Base-by-base conservation (phyloP, 768 basidiomycete genomes). In the Leccinum subgranulosum region DNA sequence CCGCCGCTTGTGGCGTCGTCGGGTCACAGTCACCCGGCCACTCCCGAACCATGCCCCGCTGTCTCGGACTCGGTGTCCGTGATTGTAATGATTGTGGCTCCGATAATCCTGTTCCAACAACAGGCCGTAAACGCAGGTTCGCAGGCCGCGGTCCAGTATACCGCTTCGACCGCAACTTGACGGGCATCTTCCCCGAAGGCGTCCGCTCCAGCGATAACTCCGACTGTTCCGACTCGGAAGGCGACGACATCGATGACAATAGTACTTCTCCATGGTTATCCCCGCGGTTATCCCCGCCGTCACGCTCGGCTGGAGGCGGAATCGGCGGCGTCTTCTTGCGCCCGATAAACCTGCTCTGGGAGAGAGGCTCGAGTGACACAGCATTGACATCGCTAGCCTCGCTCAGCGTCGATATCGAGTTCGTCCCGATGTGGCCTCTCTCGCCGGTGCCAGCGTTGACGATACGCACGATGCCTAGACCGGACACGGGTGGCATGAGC, bases 1-100 rank as follows among this genome's bases (percentile, higher is more conserved):
- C 65, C 19, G 81, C 81, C 55, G 74, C 83, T 3, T 89, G 90
- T 5, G 89, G 91, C 46, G 74, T 73, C 19, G 75, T 73, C 31
- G 63, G 64, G 23, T 86, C 85, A 19, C 76, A 75, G 15, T 85
- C 83, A 33, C 71, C 75, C 4, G 79, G 77, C 77, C 79, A 83
- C 47, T 84, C 82, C 2, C 84, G 83, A 2, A 70, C 75, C 49
- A 85, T 70, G 11, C 74, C 75, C 47, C 79, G 80, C 3, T 74
- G 76, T 27, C 80, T 81, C 2, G 81, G 77, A 63, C 77, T 80
- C 21, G 76, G 68, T 23, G 69, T 66, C 56, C 74, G 78, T 54
- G 73, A 71, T 3, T 43, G 41, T 14, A 21, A 19, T 45, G 10
- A 23, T 14, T 73, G 78, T 54, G 73, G 72, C 41, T 73, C 60